These are phyloP conservation scores for Bryum argenteum DNA, from an alignment of 225 moss, liverwort and hornwort species.

Conservation along the genomic window DNA sequence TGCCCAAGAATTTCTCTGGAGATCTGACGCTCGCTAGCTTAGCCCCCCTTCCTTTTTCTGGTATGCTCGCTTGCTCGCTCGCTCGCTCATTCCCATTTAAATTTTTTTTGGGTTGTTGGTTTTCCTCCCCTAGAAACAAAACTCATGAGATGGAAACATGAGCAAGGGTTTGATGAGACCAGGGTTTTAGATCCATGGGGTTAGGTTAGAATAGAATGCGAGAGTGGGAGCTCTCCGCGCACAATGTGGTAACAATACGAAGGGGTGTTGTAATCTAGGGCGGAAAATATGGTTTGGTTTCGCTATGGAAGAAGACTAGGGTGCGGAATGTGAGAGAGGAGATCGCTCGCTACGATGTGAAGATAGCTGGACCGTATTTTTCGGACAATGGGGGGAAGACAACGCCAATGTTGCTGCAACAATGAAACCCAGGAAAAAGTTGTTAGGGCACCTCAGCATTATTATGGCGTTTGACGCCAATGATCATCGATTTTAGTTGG, in stretches of 20 bases:
- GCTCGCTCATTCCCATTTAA: neutral
- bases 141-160: neutral
- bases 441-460: constrained; percentile 5
- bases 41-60: neutral
- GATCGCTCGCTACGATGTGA: neutral
- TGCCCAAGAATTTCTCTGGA: constrained; percentile 4
- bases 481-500: constrained; percentile 43
- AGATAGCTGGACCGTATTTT: constrained; percentile 21
- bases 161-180: neutral
- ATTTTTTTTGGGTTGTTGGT: no score
- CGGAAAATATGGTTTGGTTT: neutral
- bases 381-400: constrained; percentile 11
- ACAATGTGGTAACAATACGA: neutral
- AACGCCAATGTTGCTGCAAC: no score
- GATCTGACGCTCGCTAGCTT: constrained; percentile 20
- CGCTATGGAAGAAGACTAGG: neutral
- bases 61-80: neutral
- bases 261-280: neutral
- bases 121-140: neutral
- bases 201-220: neutral
- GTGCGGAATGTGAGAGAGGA: neutral
- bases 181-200: constrained; percentile 16
- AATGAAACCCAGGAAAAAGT: constrained; percentile 16
- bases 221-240: neutral
- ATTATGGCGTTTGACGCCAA: constrained; percentile 19